These are phyloP conservation scores for Ammopiptanthus mongolicus DNA, from an alignment of 306 rosid genomes.

Conservation along the genomic window DNA sequence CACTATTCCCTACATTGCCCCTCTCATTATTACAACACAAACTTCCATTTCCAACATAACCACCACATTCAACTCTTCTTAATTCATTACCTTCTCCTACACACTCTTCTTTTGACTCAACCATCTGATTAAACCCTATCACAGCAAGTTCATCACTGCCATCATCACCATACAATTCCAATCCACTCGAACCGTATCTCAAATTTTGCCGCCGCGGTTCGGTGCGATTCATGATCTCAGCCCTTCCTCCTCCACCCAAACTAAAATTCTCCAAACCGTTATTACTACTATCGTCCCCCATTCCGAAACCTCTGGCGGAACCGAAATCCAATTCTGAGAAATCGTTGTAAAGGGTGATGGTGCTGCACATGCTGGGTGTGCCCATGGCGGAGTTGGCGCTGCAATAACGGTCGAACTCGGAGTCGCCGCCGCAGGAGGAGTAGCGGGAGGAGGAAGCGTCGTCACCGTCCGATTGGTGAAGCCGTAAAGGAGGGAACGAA, in stretches of 20 bases:
- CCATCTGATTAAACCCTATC: constrained; percentile 11
- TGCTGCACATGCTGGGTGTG: constrained; percentile 69
- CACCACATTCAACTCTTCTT: not conserved
- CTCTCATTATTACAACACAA: not conserved
- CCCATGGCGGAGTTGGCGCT: constrained; percentile 88
- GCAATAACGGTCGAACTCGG: constrained; percentile 85
- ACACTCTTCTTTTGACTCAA: not conserved
- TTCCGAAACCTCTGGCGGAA: constrained; percentile 32
- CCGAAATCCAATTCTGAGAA: constrained; percentile 53
- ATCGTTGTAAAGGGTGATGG: constrained; percentile 65
- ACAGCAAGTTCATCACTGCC: constrained; percentile 31
- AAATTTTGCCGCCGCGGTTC: not conserved
- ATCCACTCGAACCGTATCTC: constrained; percentile 30
- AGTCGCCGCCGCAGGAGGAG: constrained; percentile 75
- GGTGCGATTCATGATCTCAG: constrained; percentile 22
- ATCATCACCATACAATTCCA: constrained; percentile 60
- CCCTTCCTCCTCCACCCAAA: constrained; percentile 39
- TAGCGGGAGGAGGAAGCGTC: constrained; percentile 42
- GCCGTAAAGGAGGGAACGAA: constrained; percentile 31
- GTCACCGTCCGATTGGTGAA: constrained; percentile 34
- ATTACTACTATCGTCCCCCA: constrained; percentile 34
- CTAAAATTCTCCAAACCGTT: constrained; percentile 46
- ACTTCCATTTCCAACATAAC: not conserved
- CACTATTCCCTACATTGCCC: not conserved
- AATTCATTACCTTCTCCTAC: not conserved